Base-by-base conservation (phyloP, 371 early-diverging fungal species). In the Circinella minor region DNA sequence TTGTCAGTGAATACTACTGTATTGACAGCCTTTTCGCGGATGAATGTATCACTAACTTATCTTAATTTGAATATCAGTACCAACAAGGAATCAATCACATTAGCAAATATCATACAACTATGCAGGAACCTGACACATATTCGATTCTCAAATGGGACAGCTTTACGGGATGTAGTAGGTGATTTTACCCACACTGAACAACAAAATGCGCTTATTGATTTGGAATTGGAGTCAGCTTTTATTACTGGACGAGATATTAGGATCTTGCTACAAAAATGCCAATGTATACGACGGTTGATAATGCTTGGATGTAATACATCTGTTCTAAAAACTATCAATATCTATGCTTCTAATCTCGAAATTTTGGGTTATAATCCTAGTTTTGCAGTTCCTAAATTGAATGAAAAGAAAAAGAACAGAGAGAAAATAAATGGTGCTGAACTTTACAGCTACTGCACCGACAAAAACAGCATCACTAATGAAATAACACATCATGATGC, bases 281-380 rank as follows among this genome's bases (percentile, higher is more conserved):
- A 7, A 17, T n/a, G 10, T 1, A 34, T 57, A 11, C 57, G 34
- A 18, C 57, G 57, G 20, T 27, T 57, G n/a, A 27, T 57, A 5
- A 57, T 57, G 27, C 18, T 5, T 34, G 57, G 57, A 57, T 57
- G 57, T 14, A n/a, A 5, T n/a, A 11, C 57, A 10, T 57, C 57
- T 34, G 57, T 57, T 7, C n/a, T 57, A 5, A 27, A 34, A 27
- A 20, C 57, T 18, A 57, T 57, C 57, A 34, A 18, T 14, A 18
- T 1, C 7, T n/a, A 27, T 57, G 57, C 57, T 10, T 0, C 34
- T 0, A 27, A 57, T 27, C 57, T 57, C 10, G 57, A 57, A 57
- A 57, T 57, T 27, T 57, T 57, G 34, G 57, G 27, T 10, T 57
- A 57, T 27, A 57, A 57, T 34, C 57, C 18, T 57, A 10, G n/a